A percentile compares a stretch with the other conserved stretches of the same genome.
Conservation (phyloP, 2,329 filamentous ascomycete genomes). For the Zymoseptoria crescenta region DNA sequence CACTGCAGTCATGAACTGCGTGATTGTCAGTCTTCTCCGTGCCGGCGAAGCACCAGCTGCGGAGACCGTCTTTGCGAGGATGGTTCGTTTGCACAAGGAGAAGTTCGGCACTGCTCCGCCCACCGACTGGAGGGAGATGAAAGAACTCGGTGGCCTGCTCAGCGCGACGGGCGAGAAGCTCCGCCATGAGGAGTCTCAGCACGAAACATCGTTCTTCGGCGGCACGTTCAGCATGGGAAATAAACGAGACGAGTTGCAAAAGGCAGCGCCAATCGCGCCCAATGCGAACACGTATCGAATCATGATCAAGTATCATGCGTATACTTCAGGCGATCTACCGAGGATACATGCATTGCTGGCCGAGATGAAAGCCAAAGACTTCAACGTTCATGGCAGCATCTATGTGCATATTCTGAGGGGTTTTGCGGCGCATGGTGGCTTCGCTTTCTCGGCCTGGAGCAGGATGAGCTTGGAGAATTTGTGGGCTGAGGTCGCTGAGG, state of each 20-base stretch:
- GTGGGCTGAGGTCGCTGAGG: conserved; percentile 55
- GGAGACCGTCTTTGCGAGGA: conserved; percentile 71
- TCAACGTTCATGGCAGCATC: conserved; percentile 66
- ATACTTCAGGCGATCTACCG: conserved; percentile 60
- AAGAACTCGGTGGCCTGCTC: conserved; percentile 42
- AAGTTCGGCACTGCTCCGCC: conserved; percentile 27
- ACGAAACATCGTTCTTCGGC: conserved; percentile 38
- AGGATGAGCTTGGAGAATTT: conserved; percentile 58
- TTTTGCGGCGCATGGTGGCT: conserved; percentile 65
- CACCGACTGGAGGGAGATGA: conserved; percentile 35
- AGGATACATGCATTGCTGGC: conserved; percentile 63
- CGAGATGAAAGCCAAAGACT: conserved; percentile 66
- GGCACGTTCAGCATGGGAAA: conserved; percentile 15
- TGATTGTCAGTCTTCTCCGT: conserved; percentile 70
- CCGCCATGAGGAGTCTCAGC: conserved; percentile 42
- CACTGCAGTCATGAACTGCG: conserved; percentile 75
- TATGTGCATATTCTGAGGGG: conserved; percentile 78
- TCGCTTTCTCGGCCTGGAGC: conserved; percentile 63
- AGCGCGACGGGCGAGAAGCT: conserved; percentile 37
- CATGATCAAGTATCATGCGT: conserved; percentile 66
- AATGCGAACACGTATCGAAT: conserved; percentile 73
- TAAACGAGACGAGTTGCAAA: conserved; percentile 51
- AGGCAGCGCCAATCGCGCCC: conserved; percentile 58
- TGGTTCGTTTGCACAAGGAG: conserved; percentile 58
- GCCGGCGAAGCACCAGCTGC: conserved; percentile 70